phyloP scores from a whole-genome alignment of 495 filamentous ascomycete species.

The Gamarada debralockiae region DNA sequence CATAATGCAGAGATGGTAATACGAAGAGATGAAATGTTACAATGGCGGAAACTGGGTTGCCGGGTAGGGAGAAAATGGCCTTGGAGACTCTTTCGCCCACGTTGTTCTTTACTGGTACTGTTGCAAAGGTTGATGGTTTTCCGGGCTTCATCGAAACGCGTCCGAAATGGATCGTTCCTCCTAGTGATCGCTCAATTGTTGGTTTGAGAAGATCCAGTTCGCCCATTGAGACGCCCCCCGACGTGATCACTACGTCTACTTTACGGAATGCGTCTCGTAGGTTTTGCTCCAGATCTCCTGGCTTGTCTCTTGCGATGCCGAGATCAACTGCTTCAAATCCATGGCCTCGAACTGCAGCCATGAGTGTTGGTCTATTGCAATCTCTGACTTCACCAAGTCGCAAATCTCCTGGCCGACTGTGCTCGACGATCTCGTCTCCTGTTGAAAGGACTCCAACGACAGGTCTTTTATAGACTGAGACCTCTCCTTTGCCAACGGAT shows the following conservation, averaged over 20 bases:
- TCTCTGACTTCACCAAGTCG: slow-evolving; percentile 84
- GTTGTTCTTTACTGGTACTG: slow-evolving; percentile 63
- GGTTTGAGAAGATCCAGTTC: slow-evolving; percentile 97
- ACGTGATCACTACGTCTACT: slow-evolving; percentile 85
- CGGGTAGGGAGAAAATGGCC: slow-evolving; percentile 86
- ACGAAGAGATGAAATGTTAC: slow-evolving; percentile 95
- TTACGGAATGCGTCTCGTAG: slow-evolving; percentile 68
- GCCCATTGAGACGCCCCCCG: slow-evolving; percentile 96
- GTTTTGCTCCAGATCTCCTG: slow-evolving; percentile 70
- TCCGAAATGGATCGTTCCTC: slow-evolving; percentile 95
- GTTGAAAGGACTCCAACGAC: slow-evolving; percentile 87
- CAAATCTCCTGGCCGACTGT: slow-evolving; percentile 59
- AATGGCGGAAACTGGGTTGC: slow-evolving; percentile 89
- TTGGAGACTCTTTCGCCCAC: slow-evolving; percentile 55
- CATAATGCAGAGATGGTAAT: slow-evolving; percentile 76
- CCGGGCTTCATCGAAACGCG: slow-evolving; percentile 97
- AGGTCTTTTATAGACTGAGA: slow-evolving; percentile 74
- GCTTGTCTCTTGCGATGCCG: slow-evolving; percentile 80
- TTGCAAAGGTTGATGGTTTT: slow-evolving; percentile 96
- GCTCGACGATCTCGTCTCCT: slow-evolving; percentile 87
- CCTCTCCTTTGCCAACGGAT: slow-evolving; percentile 70
- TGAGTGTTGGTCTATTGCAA: slow-evolving; percentile 81
- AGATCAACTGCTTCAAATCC: slow-evolving; percentile 80
- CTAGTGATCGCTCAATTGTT: slow-evolving; percentile 84
- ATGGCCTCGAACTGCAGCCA: slow-evolving; percentile 70